Base-by-base conservation (phyloP, 257 asterid genomes). In the Solanum rostratum region DNA sequence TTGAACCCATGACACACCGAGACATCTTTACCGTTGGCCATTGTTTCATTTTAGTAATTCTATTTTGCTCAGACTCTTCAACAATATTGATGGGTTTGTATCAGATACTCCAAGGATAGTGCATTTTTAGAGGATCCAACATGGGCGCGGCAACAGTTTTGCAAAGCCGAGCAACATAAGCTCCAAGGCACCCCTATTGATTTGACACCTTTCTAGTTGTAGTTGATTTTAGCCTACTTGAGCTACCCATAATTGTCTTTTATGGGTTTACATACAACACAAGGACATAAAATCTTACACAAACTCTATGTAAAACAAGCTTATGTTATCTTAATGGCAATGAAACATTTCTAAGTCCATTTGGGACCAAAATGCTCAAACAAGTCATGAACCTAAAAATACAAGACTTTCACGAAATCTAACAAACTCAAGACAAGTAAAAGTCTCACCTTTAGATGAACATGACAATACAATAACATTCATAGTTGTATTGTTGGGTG, bases 401-500 rank as follows among this genome's bases (percentile, higher is more conserved):
- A 33, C 16, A 3, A 0, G 16, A 27, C 0, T 76, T 22, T 9
- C 0, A 45, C 15, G 16, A 74, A 24, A 24, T 27, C 15, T 24
- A 41, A 43, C 73, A 20, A 14, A 43, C 29, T 49, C 10, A 22
- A n/a, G 60, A 49, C 78, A 1, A 85, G 66, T 6, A 29, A 52
- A 79, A 65, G 41, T 50, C 63, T 88, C 57, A 92, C 98, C 98
- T 86, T 84, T 87, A 11, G 96, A 87, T 29, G 97, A 89, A 16
- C 96, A 88, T 16, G 94, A 97, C 81, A 93, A 87, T 18, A 97
- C 88, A 46, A 95, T 68, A 74, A 97, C 91, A 52, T 94, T 91
- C 96, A 97, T 93, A 63, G 89, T 88, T 11, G 95, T 79, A 65
- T 94, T 93, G 84, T 97, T 94, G 50, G 99, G 99, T 57, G 99